These are phyloP conservation scores for Solanum chacoense DNA, from an alignment of 305 asterid species.

Conservation along the genomic window DNA sequence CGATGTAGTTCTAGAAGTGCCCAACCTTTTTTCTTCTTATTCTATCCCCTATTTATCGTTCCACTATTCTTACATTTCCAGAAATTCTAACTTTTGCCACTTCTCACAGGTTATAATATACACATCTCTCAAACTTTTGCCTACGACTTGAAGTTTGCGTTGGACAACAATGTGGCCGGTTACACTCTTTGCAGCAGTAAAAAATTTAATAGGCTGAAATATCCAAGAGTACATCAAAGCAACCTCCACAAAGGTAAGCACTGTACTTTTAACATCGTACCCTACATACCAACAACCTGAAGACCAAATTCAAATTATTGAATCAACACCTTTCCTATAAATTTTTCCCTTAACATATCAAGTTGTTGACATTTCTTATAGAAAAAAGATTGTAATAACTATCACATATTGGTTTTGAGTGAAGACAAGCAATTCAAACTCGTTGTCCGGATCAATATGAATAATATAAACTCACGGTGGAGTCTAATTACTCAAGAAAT, in stretches of 20 bases:
- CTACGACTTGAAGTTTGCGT: too few relatives aligned
- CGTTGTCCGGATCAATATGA: not conserved
- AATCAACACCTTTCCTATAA: not conserved
- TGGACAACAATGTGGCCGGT: not conserved
- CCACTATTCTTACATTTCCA: not conserved
- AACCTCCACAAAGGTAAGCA: not conserved
- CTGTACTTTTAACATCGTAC: too few relatives aligned
- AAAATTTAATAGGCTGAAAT: not conserved
- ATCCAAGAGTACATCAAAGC: not conserved
- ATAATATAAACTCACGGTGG: not conserved
- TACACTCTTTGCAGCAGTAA: too few relatives aligned
- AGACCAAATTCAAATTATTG: too few relatives aligned
- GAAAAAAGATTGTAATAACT: not conserved
- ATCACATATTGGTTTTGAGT: not conserved
- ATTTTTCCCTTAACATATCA: not conserved
- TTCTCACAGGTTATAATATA: not conserved
- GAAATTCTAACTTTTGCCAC: not conserved
- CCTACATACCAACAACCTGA: too few relatives aligned
- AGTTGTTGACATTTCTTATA: not conserved
- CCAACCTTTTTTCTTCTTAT: not conserved
- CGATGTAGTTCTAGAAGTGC: not conserved
- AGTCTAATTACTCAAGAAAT: not conserved
- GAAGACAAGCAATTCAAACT: not conserved
- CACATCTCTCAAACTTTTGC: not conserved
- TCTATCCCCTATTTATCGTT: not conserved